phyloP scores from a whole-genome alignment of 352 stramenopile species.

The Lagenidium giganteum region DNA sequence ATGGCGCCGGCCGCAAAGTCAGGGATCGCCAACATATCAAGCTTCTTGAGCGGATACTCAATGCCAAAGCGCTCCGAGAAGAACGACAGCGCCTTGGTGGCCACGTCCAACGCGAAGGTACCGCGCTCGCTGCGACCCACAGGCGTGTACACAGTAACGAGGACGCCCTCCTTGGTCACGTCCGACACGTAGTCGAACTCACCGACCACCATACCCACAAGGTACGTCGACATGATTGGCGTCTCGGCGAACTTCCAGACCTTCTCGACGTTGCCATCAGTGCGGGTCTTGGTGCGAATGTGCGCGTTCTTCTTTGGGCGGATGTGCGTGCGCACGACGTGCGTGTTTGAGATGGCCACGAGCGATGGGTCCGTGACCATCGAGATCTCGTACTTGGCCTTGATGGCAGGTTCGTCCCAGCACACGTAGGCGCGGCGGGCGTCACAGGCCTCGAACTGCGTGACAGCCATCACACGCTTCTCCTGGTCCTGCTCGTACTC shows the following conservation, averaged over 20 bases:
- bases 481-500: constrained; percentile 90
- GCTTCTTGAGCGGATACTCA: constrained; percentile 96
- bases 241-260: constrained; percentile 87
- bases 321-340: constrained; percentile 82
- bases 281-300: constrained; percentile 35
- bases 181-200: constrained; percentile 95
- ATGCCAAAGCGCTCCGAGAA: constrained; percentile 73
- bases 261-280: constrained; percentile 37
- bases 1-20: constrained; percentile 96
- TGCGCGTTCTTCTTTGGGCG: constrained; percentile 55
- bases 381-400: constrained; percentile 93
- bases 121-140: constrained; percentile 89
- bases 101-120: constrained; percentile 87
- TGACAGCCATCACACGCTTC: constrained; percentile 92
- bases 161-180: constrained; percentile 86
- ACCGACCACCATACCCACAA: constrained; percentile 91
- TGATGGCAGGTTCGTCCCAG: constrained; percentile 97
- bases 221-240: constrained; percentile 97
- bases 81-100: constrained; percentile 57
- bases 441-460: constrained; percentile 81
- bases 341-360: constrained; percentile 96
- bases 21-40: constrained; percentile 97
- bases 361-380: constrained; percentile 87
- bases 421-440: constrained; percentile 95
- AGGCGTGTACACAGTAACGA: constrained; percentile 95